Evolutionary conservation across 1,284 basidiomycete species (phyloP).

Genomic region (Inonotus hispidus): DNA sequence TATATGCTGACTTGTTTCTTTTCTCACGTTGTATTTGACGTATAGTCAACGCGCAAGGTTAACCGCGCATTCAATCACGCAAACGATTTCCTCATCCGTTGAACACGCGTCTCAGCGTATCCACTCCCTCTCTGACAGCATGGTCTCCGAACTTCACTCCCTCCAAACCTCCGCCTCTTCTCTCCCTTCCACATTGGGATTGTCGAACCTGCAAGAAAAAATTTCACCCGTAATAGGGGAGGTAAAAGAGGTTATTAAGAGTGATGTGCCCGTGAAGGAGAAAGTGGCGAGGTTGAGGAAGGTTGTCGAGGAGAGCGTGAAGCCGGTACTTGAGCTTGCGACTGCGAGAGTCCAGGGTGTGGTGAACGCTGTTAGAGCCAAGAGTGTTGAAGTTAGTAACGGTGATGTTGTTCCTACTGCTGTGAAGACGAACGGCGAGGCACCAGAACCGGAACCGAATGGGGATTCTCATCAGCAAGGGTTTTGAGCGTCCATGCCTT

Average conservation of each 20-base stretch:
- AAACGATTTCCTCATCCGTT: constrained; percentile 49
- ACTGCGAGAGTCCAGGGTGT: constrained; percentile 7
- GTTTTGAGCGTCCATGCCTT: no score
- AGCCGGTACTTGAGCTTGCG: constrained; percentile 10
- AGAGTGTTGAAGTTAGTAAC: not conserved
- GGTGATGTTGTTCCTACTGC: not conserved
- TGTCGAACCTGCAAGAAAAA: constrained; percentile 19
- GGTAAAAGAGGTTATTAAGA: constrained; percentile 4
- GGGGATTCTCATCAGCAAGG: not conserved
- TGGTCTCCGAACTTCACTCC: constrained; percentile 59
- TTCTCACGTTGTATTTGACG: constrained; percentile 12
- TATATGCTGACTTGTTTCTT: not conserved
- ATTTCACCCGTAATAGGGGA: constrained; percentile 8
- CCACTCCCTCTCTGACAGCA: constrained; percentile 52
- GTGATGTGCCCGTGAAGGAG: constrained; percentile 13
- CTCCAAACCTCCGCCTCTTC: constrained; percentile 54
- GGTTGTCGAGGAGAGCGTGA: constrained; percentile 11
- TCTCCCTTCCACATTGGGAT: constrained; percentile 46
- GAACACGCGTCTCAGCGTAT: constrained; percentile 41
- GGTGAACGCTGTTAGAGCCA: constrained; percentile 7
- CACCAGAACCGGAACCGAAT: not conserved
- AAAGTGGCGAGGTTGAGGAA: constrained; percentile 7
- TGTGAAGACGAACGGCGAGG: not conserved
- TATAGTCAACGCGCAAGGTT: constrained; percentile 61
- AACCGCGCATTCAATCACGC: constrained; percentile 58